Conservation (phyloP, 441 rosid species). For the Sinapis alba region DNA sequence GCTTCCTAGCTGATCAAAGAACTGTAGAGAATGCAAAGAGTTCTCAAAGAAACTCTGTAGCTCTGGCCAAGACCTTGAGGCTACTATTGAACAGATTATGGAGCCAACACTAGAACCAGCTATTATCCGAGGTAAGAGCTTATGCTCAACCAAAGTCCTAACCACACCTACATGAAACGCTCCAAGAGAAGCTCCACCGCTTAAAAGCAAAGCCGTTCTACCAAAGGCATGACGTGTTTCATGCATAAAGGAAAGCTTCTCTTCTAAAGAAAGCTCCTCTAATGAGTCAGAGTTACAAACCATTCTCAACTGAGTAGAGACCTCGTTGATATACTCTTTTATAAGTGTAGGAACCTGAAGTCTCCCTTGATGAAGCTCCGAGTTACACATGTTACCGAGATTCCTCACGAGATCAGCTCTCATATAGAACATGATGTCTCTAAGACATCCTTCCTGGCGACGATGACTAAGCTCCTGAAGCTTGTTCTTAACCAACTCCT, state of each 20-base stretch:
- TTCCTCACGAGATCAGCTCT: conserved; percentile 95
- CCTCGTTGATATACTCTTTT: conserved; percentile 90
- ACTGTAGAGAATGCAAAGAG: conserved; percentile 73
- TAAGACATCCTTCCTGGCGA: conserved; percentile 78
- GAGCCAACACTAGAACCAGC: conserved; percentile 98
- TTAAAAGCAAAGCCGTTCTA: conserved; percentile 94
- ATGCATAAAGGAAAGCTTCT: conserved; percentile 90
- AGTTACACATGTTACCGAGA: conserved; percentile 95
- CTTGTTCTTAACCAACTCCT: conserved; percentile 85
- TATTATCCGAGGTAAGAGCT: conserved; percentile 82
- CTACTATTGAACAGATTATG: conserved; percentile 80
- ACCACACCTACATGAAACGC: conserved; percentile 90
- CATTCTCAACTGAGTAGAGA: conserved; percentile 83
- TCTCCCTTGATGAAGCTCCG: conserved; percentile 97
- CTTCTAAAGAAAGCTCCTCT: conserved; percentile 90
- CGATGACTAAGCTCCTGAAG: conserved; percentile 80
- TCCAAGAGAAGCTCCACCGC: conserved; percentile 98
- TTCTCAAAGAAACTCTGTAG: conserved; percentile 87
- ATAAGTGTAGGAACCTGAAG: conserved; percentile 90
- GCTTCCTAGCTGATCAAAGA: conserved; percentile 93
- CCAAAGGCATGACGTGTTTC: conserved; percentile 97
- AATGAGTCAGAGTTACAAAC: conserved; percentile 73
- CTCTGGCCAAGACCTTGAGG: conserved; percentile 95
- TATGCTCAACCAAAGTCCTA: conserved; percentile 84
- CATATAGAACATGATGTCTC: conserved; percentile 95